phyloP scores from a whole-genome alignment of 352 stramenopile species.

The Phytopythium chamaehyphon region DNA sequence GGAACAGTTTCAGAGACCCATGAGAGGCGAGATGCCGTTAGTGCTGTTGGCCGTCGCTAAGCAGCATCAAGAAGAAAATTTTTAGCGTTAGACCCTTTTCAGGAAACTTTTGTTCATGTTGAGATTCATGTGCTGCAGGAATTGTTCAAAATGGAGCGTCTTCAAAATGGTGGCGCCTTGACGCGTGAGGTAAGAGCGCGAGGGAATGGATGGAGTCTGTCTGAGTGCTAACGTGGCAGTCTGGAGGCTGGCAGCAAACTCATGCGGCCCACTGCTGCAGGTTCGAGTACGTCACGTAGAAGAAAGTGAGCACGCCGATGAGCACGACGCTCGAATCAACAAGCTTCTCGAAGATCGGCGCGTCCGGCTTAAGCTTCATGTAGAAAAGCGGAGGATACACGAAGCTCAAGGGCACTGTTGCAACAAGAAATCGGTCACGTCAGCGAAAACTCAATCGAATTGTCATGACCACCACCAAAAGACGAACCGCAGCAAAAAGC shows the following conservation, averaged over 20 bases:
- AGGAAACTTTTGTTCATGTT: not conserved
- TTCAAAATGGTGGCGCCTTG: not conserved
- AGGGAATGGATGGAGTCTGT: too few species aligned
- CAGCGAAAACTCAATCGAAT: not conserved
- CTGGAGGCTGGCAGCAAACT: not conserved
- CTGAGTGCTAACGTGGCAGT: not conserved
- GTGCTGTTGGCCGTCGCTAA: too few species aligned
- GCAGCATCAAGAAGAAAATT: not conserved
- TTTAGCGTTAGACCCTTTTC: slow-evolving; percentile 7
- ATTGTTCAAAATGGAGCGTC: not conserved
- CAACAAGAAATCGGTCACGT: slow-evolving; percentile 1
- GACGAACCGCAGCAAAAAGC: slow-evolving; percentile 76
- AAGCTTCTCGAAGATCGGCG: slow-evolving; percentile 42
- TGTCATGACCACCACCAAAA: not conserved
- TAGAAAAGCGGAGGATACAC: slow-evolving; percentile 80
- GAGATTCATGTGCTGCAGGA: not conserved
- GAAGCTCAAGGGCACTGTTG: slow-evolving; percentile 69
- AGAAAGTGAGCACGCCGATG: slow-evolving; percentile 70
- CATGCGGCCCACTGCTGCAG: slow-evolving; percentile 47
- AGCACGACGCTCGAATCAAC: slow-evolving; percentile 54
- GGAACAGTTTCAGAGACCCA: not conserved
- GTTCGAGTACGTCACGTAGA: slow-evolving; percentile 83
- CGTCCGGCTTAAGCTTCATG: slow-evolving; percentile 58
- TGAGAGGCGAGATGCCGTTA: too few species aligned
- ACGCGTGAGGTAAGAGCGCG: too few species aligned